Evolutionary conservation across 2,329 filamentous ascomycete species (phyloP), one percentile per base, ranked within the genome.

Genomic region (Curvularia verruculosa): DNA sequence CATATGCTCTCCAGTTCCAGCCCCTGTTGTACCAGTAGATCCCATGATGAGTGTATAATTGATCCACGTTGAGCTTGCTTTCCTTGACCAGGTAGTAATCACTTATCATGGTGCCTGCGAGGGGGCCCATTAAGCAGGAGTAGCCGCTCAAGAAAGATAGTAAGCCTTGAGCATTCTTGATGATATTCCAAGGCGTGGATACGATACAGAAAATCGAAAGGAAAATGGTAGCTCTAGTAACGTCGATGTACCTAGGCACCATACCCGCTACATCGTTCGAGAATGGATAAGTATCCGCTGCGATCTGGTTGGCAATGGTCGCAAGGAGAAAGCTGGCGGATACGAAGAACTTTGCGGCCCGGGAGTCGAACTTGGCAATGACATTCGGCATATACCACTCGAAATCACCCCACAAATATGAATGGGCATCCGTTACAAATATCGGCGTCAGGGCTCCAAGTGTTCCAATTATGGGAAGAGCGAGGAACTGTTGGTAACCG

Each of bases 331-430:
- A 79, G 53, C 68, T 73, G 45, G 73, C 69, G 6, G 73, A 71
- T 0, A 72, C 72, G 59, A 79, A 79, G 64, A 79, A 79, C 52
- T 79, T 77, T 7, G 77, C 77, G 28, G 77, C 77, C 10, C 77
- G 73, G 13, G 72, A 77, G 50, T 79, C 77, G 56, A 78, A 83
- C 15, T 77, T 76, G 8, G 67, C 75, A 57, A 83, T 77, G 37
- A 83, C 79, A 23, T 77, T 77, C 9, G 81, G 78, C 70, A 81
- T 82, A 55, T 81, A 67, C 81, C 81, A 83, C 63, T 81, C 69
- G 39, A 80, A 77, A 18, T 73, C 68, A 26, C 81, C 81, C 72
- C 79, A 82, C 13, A 82, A 63, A 37, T 77, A 67, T 29, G 77
- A 74, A 23, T 80, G 76, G 2, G 81, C 81, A 28, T 77, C 78